Evolutionary conservation across 257 asterid species (phyloP).

Genomic region (Jaltomata sinuosa): DNA sequence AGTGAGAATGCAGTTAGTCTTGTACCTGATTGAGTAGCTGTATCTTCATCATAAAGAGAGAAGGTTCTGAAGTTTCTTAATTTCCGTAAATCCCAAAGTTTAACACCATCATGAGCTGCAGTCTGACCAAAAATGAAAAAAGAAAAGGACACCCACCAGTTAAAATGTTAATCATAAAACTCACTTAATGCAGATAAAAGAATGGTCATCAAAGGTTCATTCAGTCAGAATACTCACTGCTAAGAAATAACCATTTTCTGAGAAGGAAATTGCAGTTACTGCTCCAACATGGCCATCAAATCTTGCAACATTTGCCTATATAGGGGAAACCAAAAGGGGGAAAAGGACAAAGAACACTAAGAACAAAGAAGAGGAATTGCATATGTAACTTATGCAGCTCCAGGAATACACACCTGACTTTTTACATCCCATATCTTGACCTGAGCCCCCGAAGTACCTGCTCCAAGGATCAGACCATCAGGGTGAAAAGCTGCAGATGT

Average conservation of each 20-base stretch:
- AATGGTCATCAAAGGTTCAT: background rate
- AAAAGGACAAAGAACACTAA: background rate
- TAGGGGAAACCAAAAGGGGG: background rate
- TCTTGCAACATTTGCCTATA: conserved; percentile 73
- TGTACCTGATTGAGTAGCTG: conserved; percentile 77
- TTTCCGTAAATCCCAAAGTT: conserved; percentile 94
- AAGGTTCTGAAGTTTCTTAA: conserved; percentile 74
- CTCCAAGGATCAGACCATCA: conserved; percentile 96
- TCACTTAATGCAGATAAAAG: background rate
- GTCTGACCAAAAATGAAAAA: conserved; percentile 40
- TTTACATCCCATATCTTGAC: conserved; percentile 99
- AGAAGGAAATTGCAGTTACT: conserved; percentile 83
- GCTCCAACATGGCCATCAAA: conserved; percentile 84
- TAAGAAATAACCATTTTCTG: conserved; percentile 94
- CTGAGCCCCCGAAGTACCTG: conserved; percentile 65
- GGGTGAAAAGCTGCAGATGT: conserved; percentile 97
- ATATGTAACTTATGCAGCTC: background rate
- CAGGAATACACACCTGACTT: conserved; percentile 54
- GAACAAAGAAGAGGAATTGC: background rate
- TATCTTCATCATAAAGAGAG: conserved; percentile 71
- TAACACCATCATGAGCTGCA: conserved; percentile 96
- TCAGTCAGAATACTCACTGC: conserved; percentile 51
- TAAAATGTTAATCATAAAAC: background rate
- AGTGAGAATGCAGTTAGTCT: background rate
- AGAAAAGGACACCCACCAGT: background rate